Percentiles rank a stretch among this genome's conserved stretches.
Evolutionary conservation across 2,329 filamentous ascomycete genomes (phyloP).

Genomic region (Penicillium sp.): DNA sequence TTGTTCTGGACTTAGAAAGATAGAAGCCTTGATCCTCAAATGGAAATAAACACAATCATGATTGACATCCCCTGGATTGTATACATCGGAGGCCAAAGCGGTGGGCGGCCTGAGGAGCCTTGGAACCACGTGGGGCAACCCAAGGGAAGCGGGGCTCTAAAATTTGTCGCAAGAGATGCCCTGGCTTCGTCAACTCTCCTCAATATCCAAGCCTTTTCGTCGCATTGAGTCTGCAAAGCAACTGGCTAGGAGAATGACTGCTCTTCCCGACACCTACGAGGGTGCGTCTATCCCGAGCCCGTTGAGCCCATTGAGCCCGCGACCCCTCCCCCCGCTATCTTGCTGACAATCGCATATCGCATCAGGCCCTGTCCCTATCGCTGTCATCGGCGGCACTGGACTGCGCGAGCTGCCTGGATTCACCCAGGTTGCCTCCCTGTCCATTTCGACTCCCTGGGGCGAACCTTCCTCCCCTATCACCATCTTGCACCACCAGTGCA

Average conservation of each 20-base stretch:
- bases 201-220: slow-evolving; percentile 25
- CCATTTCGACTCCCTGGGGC: slow-evolving; percentile 84
- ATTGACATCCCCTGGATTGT: not conserved
- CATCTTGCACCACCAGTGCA: slow-evolving; percentile 81
- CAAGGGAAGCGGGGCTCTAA: slow-evolving; percentile 24
- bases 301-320: not conserved
- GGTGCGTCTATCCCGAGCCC: slow-evolving; percentile 45
- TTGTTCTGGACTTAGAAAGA: too few relatives aligned
- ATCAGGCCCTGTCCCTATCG: slow-evolving; percentile 68
- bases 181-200: slow-evolving; percentile 23
- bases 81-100: not conserved
- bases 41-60: too few relatives aligned
- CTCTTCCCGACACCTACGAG: slow-evolving; percentile 59
- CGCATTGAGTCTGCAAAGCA: slow-evolving; percentile 36
- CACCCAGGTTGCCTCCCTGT: slow-evolving; percentile 75
- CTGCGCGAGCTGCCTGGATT: slow-evolving; percentile 85
- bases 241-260: slow-evolving; percentile 46
- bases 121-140: slow-evolving; percentile 26
- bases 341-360: slow-evolving; percentile 13
- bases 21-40: too few relatives aligned
- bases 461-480: slow-evolving; percentile 71
- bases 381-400: slow-evolving; percentile 90
- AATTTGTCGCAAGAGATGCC: slow-evolving; percentile 23
- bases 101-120: not conserved
- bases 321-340: slow-evolving; percentile 13